Percentiles rank a stretch among this genome's conserved stretches.
phyloP scores from a whole-genome alignment of 768 basidiomycete species.

The Polyporus arcularius region DNA sequence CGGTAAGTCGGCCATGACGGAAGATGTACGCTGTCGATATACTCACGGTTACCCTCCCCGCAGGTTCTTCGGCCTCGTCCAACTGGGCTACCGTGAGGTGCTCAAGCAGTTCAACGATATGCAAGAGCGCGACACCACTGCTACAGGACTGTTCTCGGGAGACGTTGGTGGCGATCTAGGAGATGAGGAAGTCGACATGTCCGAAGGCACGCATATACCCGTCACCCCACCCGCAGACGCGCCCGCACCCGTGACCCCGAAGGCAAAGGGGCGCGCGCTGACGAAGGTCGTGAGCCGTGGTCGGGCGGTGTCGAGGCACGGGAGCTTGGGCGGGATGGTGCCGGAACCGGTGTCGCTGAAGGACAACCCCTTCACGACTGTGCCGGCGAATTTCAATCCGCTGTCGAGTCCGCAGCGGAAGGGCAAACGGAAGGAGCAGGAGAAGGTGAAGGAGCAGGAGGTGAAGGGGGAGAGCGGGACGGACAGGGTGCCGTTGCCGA shows the following conservation, averaged over 20 bases:
- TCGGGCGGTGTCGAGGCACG: conserved; percentile 1
- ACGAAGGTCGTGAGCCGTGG: conserved; percentile 16
- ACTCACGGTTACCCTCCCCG: background rate
- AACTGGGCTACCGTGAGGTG: conserved; percentile 62
- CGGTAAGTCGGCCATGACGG: conserved; percentile 29
- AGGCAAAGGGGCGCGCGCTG: conserved; percentile 7
- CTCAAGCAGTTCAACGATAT: conserved; percentile 24
- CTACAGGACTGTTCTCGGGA: background rate
- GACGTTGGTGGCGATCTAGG: background rate
- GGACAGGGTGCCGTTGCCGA: background rate
- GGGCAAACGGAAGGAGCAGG: conserved; percentile 9
- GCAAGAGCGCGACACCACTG: background rate
- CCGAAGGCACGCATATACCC: conserved; percentile 1
- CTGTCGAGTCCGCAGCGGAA: conserved; percentile 10
- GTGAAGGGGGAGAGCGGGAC: background rate
- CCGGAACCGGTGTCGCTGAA: background rate
- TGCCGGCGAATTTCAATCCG: conserved; percentile 11
- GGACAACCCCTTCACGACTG: conserved; percentile 18
- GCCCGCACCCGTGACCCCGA: conserved; percentile 40
- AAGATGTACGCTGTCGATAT: background rate
- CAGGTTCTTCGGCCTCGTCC: conserved; percentile 62
- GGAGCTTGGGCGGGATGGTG: background rate
- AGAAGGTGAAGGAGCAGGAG: background rate
- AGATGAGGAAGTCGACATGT: conserved; percentile 2
- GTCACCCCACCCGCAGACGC: conserved; percentile 40